Base-by-base conservation (phyloP, 768 basidiomycete species). In the Amanita exitialis region DNA sequence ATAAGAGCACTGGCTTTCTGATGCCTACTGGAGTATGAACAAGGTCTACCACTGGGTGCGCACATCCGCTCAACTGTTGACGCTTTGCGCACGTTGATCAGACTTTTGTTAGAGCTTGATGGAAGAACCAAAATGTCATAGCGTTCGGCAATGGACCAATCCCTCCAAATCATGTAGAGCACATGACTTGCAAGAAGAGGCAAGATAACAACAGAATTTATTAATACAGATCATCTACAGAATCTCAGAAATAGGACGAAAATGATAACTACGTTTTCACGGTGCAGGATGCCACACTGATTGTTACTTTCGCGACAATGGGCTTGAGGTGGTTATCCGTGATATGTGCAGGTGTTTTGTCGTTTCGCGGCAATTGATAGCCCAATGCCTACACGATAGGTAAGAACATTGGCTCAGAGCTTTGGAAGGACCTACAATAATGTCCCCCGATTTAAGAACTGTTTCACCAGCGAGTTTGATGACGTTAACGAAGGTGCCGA, bases 401-500 rank as follows among this genome's bases (percentile, higher is more conserved):
- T 12, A 7, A 18, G 13, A 54, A 54, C 41, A 38, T 21, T 20
- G 48, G 15, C 38, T 32, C 16, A n/a, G 36, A 51, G 35, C 18
- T 15, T 8, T 18, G 9, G 36, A 15, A 38, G 48, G 38, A 66
- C 70, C 51, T 52, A 77, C 77, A 53, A 78, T 58, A 6, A 67
- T 61, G 53, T 78, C 77, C 16, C 73, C 74, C 7, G 64, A 57
- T 47, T 66, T 67, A 21, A 78, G 59, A 4, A 62, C 51, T 0
- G 66, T 70, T 38, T 64, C 65, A 8, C 43, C 50, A 16, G 62
- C 63, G 54, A 77, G 66, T 54, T 64, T 67, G 50, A 64, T 51
- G 27, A 70, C 71, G 52, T 78, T 78, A 45, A 78, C 62, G 54
- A 65, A 74, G 28, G 77, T 78, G 9, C 77, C 75, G 47, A 74